phyloP scores from a whole-genome alignment of 2,329 filamentous ascomycete genomes.

The Venturia aucupariae region DNA sequence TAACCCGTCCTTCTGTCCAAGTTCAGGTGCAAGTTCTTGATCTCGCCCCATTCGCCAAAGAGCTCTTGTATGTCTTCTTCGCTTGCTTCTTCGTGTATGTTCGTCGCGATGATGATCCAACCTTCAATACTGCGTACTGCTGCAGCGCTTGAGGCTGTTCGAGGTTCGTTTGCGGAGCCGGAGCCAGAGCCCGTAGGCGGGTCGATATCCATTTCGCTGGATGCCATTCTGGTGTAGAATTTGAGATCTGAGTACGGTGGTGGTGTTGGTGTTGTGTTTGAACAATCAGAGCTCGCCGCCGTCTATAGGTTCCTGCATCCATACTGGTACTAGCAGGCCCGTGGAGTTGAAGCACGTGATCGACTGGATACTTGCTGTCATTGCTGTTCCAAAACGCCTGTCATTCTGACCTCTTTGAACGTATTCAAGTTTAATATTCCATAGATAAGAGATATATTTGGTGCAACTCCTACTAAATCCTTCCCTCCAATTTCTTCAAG shows the following conservation, averaged over 20 bases:
- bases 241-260: background rate
- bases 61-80: constrained; percentile 75
- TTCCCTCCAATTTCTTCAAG: too few species aligned
- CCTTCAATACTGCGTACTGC: constrained; percentile 82
- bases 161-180: constrained; percentile 46
- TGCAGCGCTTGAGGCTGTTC: constrained; percentile 63
- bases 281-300: background rate
- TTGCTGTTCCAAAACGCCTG: too few species aligned
- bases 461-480: too few species aligned
- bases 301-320: too few species aligned
- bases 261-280: background rate
- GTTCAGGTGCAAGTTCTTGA: constrained; percentile 80
- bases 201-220: constrained; percentile 47
- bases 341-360: too few species aligned
- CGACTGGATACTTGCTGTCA: too few species aligned
- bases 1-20: constrained; percentile 75
- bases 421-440: too few species aligned
- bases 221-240: background rate
- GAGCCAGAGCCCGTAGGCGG: constrained; percentile 42
- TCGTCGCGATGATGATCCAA: constrained; percentile 81
- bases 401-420: too few species aligned
- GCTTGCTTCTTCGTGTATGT: constrained; percentile 78
- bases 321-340: too few species aligned
- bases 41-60: constrained; percentile 77
- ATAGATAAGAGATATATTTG: too few species aligned